phyloP scores from a whole-genome alignment of 768 basidiomycete genomes.

The Auricularia cornea region DNA sequence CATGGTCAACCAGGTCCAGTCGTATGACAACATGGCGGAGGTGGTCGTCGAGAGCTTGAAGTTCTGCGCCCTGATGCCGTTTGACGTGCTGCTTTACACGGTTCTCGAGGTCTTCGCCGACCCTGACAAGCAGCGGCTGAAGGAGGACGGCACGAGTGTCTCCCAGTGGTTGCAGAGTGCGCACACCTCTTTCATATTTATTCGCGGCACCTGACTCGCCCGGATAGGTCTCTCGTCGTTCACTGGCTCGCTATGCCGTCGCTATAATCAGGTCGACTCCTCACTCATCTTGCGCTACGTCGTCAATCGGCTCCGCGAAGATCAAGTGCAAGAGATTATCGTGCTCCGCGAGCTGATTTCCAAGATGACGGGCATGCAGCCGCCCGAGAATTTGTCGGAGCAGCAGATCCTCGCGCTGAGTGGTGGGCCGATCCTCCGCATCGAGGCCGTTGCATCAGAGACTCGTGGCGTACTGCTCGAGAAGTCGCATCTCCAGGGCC shows the following conservation, averaged over 20 bases:
- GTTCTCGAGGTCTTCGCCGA: conserved; percentile 83
- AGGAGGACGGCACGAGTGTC: conserved; percentile 86
- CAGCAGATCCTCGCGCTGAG: conserved; percentile 85
- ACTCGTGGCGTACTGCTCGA: conserved; percentile 56
- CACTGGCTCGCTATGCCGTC: conserved; percentile 83
- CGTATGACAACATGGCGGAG: conserved; percentile 86
- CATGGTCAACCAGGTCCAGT: conserved; percentile 89
- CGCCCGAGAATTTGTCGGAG: conserved; percentile 81
- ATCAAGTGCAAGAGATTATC: conserved; percentile 79
- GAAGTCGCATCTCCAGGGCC: conserved; percentile 3
- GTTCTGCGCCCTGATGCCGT: conserved; percentile 88
- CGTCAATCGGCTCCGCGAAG: conserved; percentile 79
- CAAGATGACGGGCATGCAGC: conserved; percentile 93
- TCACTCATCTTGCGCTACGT: conserved; percentile 82
- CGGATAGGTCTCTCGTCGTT: conserved; percentile 79
- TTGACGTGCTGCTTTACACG: conserved; percentile 84
- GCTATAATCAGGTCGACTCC: conserved; percentile 69
- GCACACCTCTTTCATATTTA: conserved; percentile 24
- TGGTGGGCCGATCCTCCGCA: conserved; percentile 77
- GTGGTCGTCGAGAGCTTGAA: conserved; percentile 85
- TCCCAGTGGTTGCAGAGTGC: conserved; percentile 88
- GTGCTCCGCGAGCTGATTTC: conserved; percentile 89
- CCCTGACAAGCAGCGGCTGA: conserved; percentile 70
- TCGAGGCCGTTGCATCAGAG: conserved; percentile 77
- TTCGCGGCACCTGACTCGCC: conserved; percentile 12